These are phyloP conservation scores for Monosporozyma yasuniensis DNA, from an alignment of 805 yeast species.

Conservation along the genomic window DNA sequence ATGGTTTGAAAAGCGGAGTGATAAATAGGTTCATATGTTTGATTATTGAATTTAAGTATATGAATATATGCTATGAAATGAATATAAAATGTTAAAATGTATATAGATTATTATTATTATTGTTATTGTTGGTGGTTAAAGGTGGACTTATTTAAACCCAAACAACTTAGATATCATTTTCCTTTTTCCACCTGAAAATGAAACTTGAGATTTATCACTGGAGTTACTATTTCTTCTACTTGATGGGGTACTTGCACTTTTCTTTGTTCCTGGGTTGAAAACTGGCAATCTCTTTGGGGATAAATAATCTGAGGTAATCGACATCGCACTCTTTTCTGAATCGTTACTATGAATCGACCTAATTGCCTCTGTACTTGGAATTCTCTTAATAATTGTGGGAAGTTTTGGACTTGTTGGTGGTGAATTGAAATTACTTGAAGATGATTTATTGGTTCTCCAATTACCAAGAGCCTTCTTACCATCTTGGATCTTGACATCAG, in stretches of 20 bases:
- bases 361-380: neutral
- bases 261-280: neutral
- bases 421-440: neutral
- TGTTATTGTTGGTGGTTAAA: no score
- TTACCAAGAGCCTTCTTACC: constrained; percentile 13
- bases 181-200: constrained; percentile 5
- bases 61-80: neutral
- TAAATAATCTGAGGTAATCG: constrained; percentile 3
- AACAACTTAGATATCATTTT: constrained; percentile 10
- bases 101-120: neutral
- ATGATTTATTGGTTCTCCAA: neutral
- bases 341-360: constrained; percentile 3
- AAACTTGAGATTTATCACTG: constrained; percentile 11
- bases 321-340: constrained; percentile 11
- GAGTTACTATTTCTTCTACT: constrained; percentile 12
- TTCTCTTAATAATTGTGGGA: neutral
- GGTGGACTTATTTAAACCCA: constrained; percentile 5
- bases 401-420: neutral
- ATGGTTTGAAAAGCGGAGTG: no score
- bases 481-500: constrained; percentile 16
- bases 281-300: constrained; percentile 6
- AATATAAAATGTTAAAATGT: neutral
- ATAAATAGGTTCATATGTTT: no score
- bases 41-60: no score
- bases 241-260: constrained; percentile 8